Evolutionary conservation across 2,329 filamentous ascomycete species (phyloP), one percentile per base, ranked within the genome.

Genomic region (Xylariaceae sp.): DNA sequence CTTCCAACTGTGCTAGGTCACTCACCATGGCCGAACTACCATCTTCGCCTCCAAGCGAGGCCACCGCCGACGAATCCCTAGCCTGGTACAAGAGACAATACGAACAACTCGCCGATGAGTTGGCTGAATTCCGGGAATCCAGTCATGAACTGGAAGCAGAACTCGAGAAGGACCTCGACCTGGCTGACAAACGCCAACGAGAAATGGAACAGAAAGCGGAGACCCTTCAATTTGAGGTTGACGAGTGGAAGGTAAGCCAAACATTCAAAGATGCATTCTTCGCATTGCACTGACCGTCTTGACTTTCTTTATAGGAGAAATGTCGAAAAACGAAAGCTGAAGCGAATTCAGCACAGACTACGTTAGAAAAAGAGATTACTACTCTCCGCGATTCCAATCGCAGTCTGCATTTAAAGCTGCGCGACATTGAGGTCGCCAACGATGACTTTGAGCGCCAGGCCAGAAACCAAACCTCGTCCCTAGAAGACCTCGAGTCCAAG

Each of bases 371-470:
- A 69, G 93, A 98, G 67, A 91, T 98, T 59, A 98, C 93, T 6
- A 85, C 80, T 7, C 76, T 98, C 58, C 86, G 93, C 62, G 91
- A 98, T 55, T 67, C 82, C 39, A 94, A 90, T 66, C 78, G 93
- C 54, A 83, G 85, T 3, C 70, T 96, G 50, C 86, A 93, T 60
- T 74, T 95, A 52, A 88, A 80, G 67, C 73, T 98, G 47, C 85
- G 93, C 56, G 93, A 98, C 66, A 95, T 92, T 58, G 93, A 98
- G 69, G 93, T 98, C 44, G 89, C 88, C 64, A 98, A 97, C 70
- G 93, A 98, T 74, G 93, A 98, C 67, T 96, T 92, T 64, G 93
- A 98, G 73, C 84, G 90, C 55, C 92, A 97, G 71, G 92, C 93
- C 56, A 84, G 93, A 58, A 93, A 96, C 67, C 96, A 92, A 22